Evolutionary conservation across 2,329 filamentous ascomycete genomes (phyloP), one percentile per base, ranked within the genome.

Genomic region (Dactylellina sp.): DNA sequence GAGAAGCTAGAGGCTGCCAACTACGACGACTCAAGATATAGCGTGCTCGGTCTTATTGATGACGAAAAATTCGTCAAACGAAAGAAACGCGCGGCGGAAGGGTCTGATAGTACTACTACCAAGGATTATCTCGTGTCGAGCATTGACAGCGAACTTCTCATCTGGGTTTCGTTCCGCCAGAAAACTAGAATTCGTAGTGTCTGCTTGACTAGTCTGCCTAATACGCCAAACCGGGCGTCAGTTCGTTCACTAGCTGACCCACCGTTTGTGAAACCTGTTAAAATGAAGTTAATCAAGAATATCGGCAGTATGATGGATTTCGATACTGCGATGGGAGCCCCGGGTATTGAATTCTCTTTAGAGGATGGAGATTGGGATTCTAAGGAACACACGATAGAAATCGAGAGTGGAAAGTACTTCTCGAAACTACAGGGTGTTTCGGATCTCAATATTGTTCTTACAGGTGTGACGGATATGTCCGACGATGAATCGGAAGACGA

Each of bases 321-420:
- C 16, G 39, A 42, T 18, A 18, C 5, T 42, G 39, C 39, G 16
- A 42, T n/a, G 39, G 39, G 14, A 4, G 39, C 39, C 14, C 3
- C 39, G 11, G 39, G 39, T 4, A 42, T 42, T 42, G 39, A 42
- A 14, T 42, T 42, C 14, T 6, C 39, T 42, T 42, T 42, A 12
- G 14, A 42, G 12, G 39, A 42, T 14, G 12, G 39, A 42, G 12
- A 42, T 18, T 42, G 39, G 39, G 39, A 42, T 42, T 42, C 12
- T 3, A 18, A 42, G 16, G 14, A 14, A 5, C 39, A 42, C 4
- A 42, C 39, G 16, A 42, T 42, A 42, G 16, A 42, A 14, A 12
- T 42, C 12, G 12, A 42, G 39, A 42, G 39, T 42, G 39, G 39
- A 42, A 42, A 18, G 16, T 42, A 42, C 39, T 42, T 42, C 12